Evolutionary conservation across 306 rosid species (phyloP).

Genomic region (Fagus crenata): DNA sequence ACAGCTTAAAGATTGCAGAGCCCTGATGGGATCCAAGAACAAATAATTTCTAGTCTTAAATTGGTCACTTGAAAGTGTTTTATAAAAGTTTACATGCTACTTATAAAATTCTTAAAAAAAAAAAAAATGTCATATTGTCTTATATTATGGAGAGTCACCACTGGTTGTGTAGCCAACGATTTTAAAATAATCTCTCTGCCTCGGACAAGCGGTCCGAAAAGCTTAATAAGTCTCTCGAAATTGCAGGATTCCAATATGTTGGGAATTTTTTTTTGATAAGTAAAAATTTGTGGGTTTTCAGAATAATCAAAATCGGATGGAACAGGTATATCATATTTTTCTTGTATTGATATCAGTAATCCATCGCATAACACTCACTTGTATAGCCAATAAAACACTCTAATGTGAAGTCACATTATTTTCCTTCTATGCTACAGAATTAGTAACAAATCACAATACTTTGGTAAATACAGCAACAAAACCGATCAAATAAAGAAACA

Average conservation of each 20-base stretch:
- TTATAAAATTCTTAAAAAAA: background rate
- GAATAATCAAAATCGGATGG: background rate
- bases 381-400: background rate
- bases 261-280: background rate
- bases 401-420: conserved; percentile 22
- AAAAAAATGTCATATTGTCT: too few species aligned
- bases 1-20: background rate
- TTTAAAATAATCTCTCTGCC: background rate
- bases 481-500: conserved; percentile 8
- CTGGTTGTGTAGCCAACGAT: background rate
- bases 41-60: too few species aligned
- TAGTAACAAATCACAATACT: conserved; percentile 28
- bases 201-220: background rate
- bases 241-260: background rate
- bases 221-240: background rate
- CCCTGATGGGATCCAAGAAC: too few species aligned
- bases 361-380: background rate
- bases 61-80: background rate
- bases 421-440: conserved; percentile 27
- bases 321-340: background rate
- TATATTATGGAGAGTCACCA: background rate
- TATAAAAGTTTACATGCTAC: background rate
- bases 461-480: conserved; percentile 21
- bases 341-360: background rate
- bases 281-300: background rate